phyloP scores from a whole-genome alignment of 2,329 filamentous ascomycete species.

The Uncinocarpus reesii region DNA sequence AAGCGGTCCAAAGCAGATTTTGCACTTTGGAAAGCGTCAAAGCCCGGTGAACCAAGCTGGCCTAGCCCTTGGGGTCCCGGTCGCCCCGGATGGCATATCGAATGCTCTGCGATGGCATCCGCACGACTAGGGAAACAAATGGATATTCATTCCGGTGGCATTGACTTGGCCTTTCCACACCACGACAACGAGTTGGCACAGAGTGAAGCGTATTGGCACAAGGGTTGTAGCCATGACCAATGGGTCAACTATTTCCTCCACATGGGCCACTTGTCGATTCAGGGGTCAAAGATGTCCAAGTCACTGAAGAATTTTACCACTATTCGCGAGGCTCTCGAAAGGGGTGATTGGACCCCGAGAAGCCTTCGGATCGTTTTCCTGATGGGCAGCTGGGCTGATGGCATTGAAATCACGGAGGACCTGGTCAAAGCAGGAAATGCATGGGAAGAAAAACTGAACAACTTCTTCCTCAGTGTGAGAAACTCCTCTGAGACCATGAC shows the following conservation, averaged over 20 bases:
- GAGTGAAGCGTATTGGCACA: slow-evolving; percentile 69
- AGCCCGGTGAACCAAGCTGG: slow-evolving; percentile 87
- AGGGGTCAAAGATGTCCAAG: slow-evolving; percentile 92
- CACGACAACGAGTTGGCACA: slow-evolving; percentile 90
- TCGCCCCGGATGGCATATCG: slow-evolving; percentile 91
- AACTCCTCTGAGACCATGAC: slow-evolving; percentile 40
- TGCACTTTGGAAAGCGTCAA: slow-evolving; percentile 86
- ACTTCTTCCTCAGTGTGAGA: slow-evolving; percentile 53
- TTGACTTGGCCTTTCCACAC: slow-evolving; percentile 84
- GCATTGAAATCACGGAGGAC: slow-evolving; percentile 79
- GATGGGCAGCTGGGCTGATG: slow-evolving; percentile 79
- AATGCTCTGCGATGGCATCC: slow-evolving; percentile 92
- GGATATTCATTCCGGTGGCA: slow-evolving; percentile 87
- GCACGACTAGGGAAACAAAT: slow-evolving; percentile 74
- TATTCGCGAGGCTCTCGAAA: slow-evolving; percentile 66
- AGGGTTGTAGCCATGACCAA: slow-evolving; percentile 43
- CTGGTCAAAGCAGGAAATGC: slow-evolving; percentile 62
- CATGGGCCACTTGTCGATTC: slow-evolving; percentile 85
- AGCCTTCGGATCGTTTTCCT: slow-evolving; percentile 78
- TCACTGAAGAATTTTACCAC: slow-evolving; percentile 93
- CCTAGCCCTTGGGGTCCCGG: slow-evolving; percentile 77
- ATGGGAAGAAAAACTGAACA: slow-evolving; percentile 73
- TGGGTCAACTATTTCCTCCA: slow-evolving; percentile 97
- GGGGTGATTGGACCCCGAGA: slow-evolving; percentile 63
- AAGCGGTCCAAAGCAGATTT: slow-evolving; percentile 79